Evolutionary conservation across 2,329 filamentous ascomycete genomes (phyloP).

Genomic region (Grosmannia huntii): DNA sequence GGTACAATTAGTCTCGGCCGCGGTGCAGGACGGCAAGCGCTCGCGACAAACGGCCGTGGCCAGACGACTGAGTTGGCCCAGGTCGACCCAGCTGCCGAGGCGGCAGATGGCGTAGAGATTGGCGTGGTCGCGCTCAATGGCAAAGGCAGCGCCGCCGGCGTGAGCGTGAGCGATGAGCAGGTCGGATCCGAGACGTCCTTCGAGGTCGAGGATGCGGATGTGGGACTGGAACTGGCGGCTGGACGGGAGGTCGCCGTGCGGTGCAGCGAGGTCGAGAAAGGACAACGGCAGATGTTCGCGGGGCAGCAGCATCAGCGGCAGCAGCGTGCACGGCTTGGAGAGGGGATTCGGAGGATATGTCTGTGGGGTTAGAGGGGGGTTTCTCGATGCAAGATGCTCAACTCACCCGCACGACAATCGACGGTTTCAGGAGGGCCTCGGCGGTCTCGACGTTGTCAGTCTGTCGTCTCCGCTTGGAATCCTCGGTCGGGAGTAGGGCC

Average conservation of each 20-base stretch:
- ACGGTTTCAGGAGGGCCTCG: constrained; percentile 36
- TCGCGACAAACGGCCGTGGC: constrained; percentile 33
- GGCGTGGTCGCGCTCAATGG: constrained; percentile 50
- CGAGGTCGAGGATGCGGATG: constrained; percentile 50
- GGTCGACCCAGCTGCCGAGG: constrained; percentile 52
- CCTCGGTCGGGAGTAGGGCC: constrained; percentile 11
- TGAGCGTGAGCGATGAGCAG: constrained; percentile 47
- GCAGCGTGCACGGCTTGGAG: constrained; percentile 39
- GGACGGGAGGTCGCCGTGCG: constrained; percentile 35
- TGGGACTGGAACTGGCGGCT: constrained; percentile 47
- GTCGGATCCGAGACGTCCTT: constrained; percentile 43
- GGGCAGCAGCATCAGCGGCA: constrained; percentile 49
- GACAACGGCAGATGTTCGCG: constrained; percentile 49
- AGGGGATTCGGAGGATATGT: constrained; percentile 41
- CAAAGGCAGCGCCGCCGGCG: constrained; percentile 34
- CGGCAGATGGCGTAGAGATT: constrained; percentile 56
- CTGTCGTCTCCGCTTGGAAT: constrained; percentile 4
- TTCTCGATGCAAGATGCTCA: no score
- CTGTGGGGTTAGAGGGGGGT: constrained; percentile 22
- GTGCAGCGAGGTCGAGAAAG: constrained; percentile 42
- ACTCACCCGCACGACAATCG: constrained; percentile 40
- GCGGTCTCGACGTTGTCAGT: constrained; percentile 22
- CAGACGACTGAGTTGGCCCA: constrained; percentile 36
- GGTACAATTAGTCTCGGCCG: not conserved
- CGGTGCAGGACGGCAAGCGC: constrained; percentile 12